phyloP scores from a whole-genome alignment of 31 red algal genomes.

The Odonthalia washingtoniensis region DNA sequence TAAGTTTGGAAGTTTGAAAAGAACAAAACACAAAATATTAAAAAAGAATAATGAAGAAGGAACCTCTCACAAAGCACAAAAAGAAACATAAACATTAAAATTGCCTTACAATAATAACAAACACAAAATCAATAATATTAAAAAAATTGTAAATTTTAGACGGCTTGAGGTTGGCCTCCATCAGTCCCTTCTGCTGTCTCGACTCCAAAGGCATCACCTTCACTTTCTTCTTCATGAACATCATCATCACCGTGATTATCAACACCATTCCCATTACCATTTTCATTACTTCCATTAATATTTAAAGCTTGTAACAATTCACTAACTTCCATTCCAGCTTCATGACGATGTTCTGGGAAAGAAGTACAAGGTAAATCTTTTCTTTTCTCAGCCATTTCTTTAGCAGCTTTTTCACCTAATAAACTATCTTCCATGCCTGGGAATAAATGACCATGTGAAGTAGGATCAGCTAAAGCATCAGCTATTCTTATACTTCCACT shows the following conservation, averaged over 20 bases:
- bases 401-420: conserved; percentile 73
- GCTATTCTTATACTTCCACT: conserved; percentile 84
- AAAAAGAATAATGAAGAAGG: too few relatives aligned
- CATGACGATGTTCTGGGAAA: conserved; percentile 81
- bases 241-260: conserved; percentile 23
- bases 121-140: too few relatives aligned
- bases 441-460: conserved; percentile 86
- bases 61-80: too few relatives aligned
- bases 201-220: not conserved
- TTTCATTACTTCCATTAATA: conserved; percentile 65
- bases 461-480: conserved; percentile 87
- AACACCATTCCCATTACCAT: conserved; percentile 6
- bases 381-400: conserved; percentile 53
- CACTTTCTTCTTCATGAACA: conserved; percentile 3
- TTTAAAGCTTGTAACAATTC: conserved; percentile 79
- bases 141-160: too few relatives aligned
- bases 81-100: too few relatives aligned
- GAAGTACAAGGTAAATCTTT: conserved; percentile 47
- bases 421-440: conserved; percentile 75
- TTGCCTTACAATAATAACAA: too few relatives aligned
- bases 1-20: too few relatives aligned
- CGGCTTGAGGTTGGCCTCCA: not conserved
- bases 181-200: not conserved
- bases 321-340: conserved; percentile 70
- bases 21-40: too few relatives aligned